Evolutionary conservation across 1,284 basidiomycete species (phyloP).

Genomic region (Neotropicomus parvogracilis): DNA sequence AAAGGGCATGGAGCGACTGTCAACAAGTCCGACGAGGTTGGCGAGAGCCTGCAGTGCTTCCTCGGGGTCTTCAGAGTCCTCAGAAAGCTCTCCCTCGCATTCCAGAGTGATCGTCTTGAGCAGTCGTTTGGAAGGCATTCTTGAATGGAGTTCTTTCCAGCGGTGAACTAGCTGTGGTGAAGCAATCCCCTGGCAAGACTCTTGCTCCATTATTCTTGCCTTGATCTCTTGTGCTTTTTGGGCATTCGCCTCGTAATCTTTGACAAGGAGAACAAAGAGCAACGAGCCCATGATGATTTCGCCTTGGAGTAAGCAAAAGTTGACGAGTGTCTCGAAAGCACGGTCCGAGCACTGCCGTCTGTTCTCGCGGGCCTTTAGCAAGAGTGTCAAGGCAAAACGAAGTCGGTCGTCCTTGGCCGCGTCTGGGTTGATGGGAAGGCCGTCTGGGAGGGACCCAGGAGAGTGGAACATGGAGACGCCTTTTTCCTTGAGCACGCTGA

Average conservation of each 20-base stretch:
- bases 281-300: slow-evolving; percentile 71
- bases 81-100: slow-evolving; percentile 23
- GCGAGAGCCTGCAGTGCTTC: slow-evolving; percentile 56
- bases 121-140: slow-evolving; percentile 27
- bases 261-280: slow-evolving; percentile 60
- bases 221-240: slow-evolving; percentile 24
- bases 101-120: slow-evolving; percentile 24
- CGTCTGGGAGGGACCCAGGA: slow-evolving; percentile 9
- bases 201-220: slow-evolving; percentile 24
- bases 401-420: slow-evolving; percentile 37
- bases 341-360: slow-evolving; percentile 51
- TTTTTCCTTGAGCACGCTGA: slow-evolving; percentile 26
- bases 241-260: slow-evolving; percentile 53
- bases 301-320: slow-evolving; percentile 66
- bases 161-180: slow-evolving; percentile 14
- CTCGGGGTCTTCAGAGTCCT: slow-evolving; percentile 12
- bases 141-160: slow-evolving; percentile 22
- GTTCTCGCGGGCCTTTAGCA: slow-evolving; percentile 51
- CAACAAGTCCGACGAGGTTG: slow-evolving; percentile 50
- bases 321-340: slow-evolving; percentile 60
- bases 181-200: slow-evolving; percentile 8
- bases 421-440: slow-evolving; percentile 20
- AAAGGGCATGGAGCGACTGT: slow-evolving; percentile 46
- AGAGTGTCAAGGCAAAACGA: slow-evolving; percentile 50
- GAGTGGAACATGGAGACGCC: slow-evolving; percentile 12